Evolutionary conservation across 1,284 basidiomycete genomes (phyloP), one percentile per base, ranked within the genome.

Genomic region (Caloboletus inedulis): DNA sequence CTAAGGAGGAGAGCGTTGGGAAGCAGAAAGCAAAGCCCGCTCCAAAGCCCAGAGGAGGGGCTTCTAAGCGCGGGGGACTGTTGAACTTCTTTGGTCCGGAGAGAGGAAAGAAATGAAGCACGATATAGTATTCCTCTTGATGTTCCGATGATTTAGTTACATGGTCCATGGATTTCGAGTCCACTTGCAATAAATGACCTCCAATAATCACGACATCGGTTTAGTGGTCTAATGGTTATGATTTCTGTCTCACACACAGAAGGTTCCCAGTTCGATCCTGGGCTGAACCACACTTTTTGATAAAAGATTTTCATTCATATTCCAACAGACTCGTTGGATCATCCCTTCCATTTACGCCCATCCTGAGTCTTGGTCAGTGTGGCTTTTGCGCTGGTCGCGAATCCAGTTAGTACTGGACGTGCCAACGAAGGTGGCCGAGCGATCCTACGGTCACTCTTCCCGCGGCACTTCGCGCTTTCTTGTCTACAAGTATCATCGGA

Each of bases 231-330:
- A 73, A 70, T 73, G 69, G 72, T 70, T 71, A 73, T 74, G 72
- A 74, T 74, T 74, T 75, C 70, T 70, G 73, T 74, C 73, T 70
- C 69, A 73, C 69, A 69, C 69, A 74, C 73, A 72, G 70, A 75
- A 75, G 72, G 72, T 73, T 71, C 73, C 71, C 71, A 71, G 73
- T 75, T 75, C 73, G 72, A 75, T 73, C 73, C 72, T 71, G 70
- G 71, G 72, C 55, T 71, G 73, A 73, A 61, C 67, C 73, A 73
- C 51, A 50, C 51, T 68, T 72, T 69, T 57, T 43, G 18, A 5
- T 39, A 7, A 16, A n/a, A n/a, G n/a, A n/a, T 7, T 27, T 33
- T 19, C 3, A 5, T 25, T n/a, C 6, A 7, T 14, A 13, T 14
- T 42, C 19, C 13, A 12, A 25, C 6, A 5, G 16, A 23, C 23